A percentile compares a stretch with the other conserved stretches of the same genome.
These are phyloP conservation scores for Cryptomeria japonica DNA, from an alignment of 75 land plant species.

Conservation along the genomic window DNA sequence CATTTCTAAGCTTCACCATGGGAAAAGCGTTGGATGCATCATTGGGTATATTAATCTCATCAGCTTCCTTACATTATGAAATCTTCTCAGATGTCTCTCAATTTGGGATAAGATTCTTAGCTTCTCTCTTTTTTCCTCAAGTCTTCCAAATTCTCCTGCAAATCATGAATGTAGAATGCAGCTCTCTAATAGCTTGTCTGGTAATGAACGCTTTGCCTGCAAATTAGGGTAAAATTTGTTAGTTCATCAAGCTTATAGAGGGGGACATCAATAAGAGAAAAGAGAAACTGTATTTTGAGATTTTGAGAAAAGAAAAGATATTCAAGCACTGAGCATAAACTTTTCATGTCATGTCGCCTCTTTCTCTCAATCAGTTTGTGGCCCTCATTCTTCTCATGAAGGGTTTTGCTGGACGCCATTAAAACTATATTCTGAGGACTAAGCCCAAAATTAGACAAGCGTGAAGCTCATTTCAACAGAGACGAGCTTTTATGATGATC, in stretches of 20 bases:
- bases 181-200: not conserved
- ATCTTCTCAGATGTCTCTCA: not conserved
- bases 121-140: not conserved
- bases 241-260: too few species aligned
- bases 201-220: not conserved
- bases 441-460: too few species aligned
- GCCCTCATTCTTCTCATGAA: not conserved
- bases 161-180: not conserved
- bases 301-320: not conserved
- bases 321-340: not conserved
- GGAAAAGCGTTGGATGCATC: not conserved
- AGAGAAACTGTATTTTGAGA: not conserved
- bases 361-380: not conserved
- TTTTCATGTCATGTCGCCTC: not conserved
- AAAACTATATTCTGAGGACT: too few species aligned
- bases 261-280: not conserved
- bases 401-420: not conserved
- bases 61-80: not conserved
- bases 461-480: too few species aligned
- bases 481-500: too few species aligned
- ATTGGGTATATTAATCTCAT: not conserved
- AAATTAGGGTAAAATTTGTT: not conserved
- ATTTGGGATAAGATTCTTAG: not conserved
- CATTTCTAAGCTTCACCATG: not conserved
- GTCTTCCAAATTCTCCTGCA: not conserved